Evolutionary conservation across 2,329 filamentous ascomycete genomes (phyloP).

Genomic region (Colletotrichum sp.): DNA sequence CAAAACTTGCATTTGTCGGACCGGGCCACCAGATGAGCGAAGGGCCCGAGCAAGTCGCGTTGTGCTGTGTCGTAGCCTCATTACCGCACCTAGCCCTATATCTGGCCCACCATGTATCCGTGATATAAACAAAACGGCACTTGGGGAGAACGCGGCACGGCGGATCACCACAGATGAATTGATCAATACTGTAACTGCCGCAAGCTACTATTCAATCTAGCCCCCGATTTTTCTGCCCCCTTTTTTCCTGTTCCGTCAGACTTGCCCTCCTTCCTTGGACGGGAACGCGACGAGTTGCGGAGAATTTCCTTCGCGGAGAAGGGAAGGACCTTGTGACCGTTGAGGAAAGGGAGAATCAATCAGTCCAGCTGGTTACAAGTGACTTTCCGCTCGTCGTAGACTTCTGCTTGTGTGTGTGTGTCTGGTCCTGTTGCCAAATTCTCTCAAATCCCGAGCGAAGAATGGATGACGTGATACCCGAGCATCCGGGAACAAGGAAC

Average conservation of each 20-base stretch:
- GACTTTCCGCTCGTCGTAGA: not conserved
- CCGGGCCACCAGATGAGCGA: not conserved
- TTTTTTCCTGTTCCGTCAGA: not conserved
- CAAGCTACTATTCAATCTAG: not conserved
- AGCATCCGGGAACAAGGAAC: constrained; percentile 5
- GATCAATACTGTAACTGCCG: not conserved
- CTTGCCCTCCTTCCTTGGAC: not conserved
- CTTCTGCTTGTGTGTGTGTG: not conserved
- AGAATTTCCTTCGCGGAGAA: not conserved
- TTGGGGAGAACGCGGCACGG: not conserved
- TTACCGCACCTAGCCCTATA: not conserved
- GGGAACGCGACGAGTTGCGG: not conserved
- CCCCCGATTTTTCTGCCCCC: not conserved
- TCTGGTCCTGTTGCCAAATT: not conserved
- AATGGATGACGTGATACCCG: constrained; percentile 12
- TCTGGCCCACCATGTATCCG: not conserved
- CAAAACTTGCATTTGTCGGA: not conserved
- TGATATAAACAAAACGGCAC: constrained; percentile 3
- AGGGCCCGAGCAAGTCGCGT: not conserved
- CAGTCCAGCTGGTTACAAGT: not conserved
- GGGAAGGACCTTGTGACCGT: not conserved
- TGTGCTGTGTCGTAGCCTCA: not conserved
- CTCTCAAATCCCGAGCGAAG: not conserved
- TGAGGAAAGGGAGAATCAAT: not conserved
- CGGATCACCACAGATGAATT: not conserved